A percentile compares a stretch with the other conserved stretches of the same genome.
These are phyloP conservation scores for Fusarium sp. DNA, from an alignment of 2,329 filamentous ascomycete genomes.

Conservation along the genomic window DNA sequence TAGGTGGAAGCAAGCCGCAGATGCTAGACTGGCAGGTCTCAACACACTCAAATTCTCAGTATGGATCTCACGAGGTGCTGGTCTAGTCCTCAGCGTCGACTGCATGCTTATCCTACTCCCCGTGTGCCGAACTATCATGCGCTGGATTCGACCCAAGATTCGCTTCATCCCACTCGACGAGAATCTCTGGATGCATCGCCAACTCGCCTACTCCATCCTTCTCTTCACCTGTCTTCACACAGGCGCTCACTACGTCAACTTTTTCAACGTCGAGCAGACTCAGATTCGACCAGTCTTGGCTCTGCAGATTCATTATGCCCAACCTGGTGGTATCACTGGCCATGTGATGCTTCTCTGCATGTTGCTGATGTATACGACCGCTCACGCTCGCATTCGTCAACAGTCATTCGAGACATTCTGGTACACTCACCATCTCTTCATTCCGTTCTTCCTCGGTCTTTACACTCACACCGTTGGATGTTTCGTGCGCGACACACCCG, in stretches of 20 bases:
- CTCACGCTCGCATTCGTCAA: slow-evolving; percentile 92
- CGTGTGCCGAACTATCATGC: slow-evolving; percentile 92
- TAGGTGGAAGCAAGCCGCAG: slow-evolving; percentile 82
- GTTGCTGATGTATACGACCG: slow-evolving; percentile 97
- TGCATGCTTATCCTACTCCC: slow-evolving; percentile 89
- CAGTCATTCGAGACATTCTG: slow-evolving; percentile 99
- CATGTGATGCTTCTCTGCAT: slow-evolving; percentile 99
- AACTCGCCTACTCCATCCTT: slow-evolving; percentile 90
- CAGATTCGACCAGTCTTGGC: slow-evolving; percentile 86
- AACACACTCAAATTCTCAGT: slow-evolving; percentile 90
- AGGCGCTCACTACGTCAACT: slow-evolving; percentile 93
- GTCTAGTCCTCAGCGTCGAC: slow-evolving; percentile 86
- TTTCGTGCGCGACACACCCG: slow-evolving; percentile 87
- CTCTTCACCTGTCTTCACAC: slow-evolving; percentile 85
- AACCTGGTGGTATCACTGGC: slow-evolving; percentile 92
- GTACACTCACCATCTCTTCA: slow-evolving; percentile 99
- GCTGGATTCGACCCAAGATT: slow-evolving; percentile 86
- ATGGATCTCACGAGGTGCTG: slow-evolving; percentile 95
- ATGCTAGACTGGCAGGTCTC: slow-evolving; percentile 77
- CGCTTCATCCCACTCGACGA: slow-evolving; percentile 94
- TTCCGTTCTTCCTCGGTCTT: slow-evolving; percentile 91
- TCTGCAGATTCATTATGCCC: slow-evolving; percentile 89
- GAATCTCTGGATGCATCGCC: slow-evolving; percentile 95
- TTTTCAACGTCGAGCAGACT: slow-evolving; percentile 91
- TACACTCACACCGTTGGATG: slow-evolving; percentile 97